Evolutionary conservation across 1,139 yeast genomes (phyloP), one percentile per base, ranked within the genome.

Genomic region (Diutina neorugosa): DNA sequence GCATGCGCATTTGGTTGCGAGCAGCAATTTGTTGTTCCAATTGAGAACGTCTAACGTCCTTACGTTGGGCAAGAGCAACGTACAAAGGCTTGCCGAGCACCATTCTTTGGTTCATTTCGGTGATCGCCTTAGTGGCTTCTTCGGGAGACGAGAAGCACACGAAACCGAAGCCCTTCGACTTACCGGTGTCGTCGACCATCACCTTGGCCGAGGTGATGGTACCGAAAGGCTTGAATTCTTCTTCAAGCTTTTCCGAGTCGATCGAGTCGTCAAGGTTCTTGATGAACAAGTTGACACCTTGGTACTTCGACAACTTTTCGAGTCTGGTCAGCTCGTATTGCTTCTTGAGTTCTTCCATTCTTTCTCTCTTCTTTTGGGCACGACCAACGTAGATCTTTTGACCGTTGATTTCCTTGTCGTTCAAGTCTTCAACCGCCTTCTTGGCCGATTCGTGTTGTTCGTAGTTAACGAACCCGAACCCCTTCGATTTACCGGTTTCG

Each of bases 291-390:
- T 93, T 93, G 64, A 91, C 96, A 70, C 98, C 98, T 78, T 91
- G 97, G 80, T 87, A 91, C 77, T 91, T 91, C 68, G 86, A 84
- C 70, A 89, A 77, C 74, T 89, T 89, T 78, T 93, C 98, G 69
- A 86, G 80, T 72, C 96, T 86, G 63, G 88, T 85, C 62, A 89
- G 83, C 76, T 94, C 98, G 77, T 89, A 86, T 76, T 89, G 96
- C 76, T 84, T 86, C 81, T 88, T 90, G 73, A 93, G 86, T 75
- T 91, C 96, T 77, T 90, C 96, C 69, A 86, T 76, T 78, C 99
- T 91, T 81, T 93, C 99, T 73, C 88, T 81, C 82, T 90, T 93
- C 90, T 90, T 93, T 79, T 93, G 98, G 63, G 99, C 99, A 76
- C 98, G 90, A 65, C 97, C 97, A 65, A 93, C 98, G 71, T 84